Evolutionary conservation across 768 basidiomycete genomes (phyloP).

Genomic region (Floccularia luteovirens): DNA sequence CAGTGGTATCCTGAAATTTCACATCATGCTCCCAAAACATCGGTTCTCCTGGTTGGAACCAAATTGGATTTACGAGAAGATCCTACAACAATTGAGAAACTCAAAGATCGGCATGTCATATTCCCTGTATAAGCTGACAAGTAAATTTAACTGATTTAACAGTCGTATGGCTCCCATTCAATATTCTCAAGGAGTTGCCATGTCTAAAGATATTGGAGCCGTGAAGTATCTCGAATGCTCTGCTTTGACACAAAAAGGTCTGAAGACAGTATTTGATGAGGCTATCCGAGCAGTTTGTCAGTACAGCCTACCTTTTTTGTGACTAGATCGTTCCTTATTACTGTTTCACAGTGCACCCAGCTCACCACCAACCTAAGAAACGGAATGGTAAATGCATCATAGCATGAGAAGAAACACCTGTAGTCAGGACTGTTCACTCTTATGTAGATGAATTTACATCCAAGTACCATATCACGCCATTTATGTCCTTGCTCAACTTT

Average conservation of each 20-base stretch:
- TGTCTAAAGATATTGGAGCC: slow-evolving; percentile 91
- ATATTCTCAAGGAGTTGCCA: slow-evolving; percentile 84
- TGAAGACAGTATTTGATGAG: slow-evolving; percentile 99
- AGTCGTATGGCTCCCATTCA: slow-evolving; percentile 94
- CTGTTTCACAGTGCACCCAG: slow-evolving; percentile 59
- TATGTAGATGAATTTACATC: slow-evolving; percentile 12
- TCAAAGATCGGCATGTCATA: slow-evolving; percentile 70
- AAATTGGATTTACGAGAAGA: slow-evolving; percentile 98
- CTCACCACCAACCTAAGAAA: slow-evolving; percentile 53
- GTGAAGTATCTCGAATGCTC: slow-evolving; percentile 97
- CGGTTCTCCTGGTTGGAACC: slow-evolving; percentile 91
- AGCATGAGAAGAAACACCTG: slow-evolving; percentile 37
- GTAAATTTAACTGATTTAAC: not conserved
- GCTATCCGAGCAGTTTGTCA: slow-evolving; percentile 94
- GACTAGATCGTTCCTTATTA: not conserved
- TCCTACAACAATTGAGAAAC: slow-evolving; percentile 83
- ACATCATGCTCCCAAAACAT: slow-evolving; percentile 93
- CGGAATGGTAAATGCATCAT: slow-evolving; percentile 57
- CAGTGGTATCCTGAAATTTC: slow-evolving; percentile 97
- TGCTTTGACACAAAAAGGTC: slow-evolving; percentile 93
- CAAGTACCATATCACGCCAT: slow-evolving; percentile 31
- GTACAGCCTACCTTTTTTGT: slow-evolving; percentile 21
- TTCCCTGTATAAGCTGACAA: not conserved
- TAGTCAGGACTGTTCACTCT: slow-evolving; percentile 11
- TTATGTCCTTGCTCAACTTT: slow-evolving; percentile 60